A percentile compares a stretch with the other conserved stretches of the same genome.
These are phyloP conservation scores for Lojkania enalia DNA, from an alignment of 2,329 filamentous ascomycete species.

Conservation along the genomic window DNA sequence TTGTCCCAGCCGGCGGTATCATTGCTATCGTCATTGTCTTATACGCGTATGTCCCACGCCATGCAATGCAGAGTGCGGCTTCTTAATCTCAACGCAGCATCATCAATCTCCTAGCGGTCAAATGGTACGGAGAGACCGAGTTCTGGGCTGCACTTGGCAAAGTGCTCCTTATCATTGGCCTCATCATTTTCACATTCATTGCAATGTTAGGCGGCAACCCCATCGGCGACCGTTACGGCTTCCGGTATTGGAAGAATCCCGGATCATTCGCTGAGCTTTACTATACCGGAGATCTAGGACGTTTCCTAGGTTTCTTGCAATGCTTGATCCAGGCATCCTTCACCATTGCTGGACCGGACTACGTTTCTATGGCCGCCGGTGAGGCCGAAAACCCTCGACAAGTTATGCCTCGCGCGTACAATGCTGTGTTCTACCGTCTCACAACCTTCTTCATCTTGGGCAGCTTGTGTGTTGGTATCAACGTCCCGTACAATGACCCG, in stretches of 20 bases:
- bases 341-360: constrained; percentile 53
- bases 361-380: constrained; percentile 54
- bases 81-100: constrained; percentile 36
- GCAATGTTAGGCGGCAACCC: constrained; percentile 85
- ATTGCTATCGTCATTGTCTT: constrained; percentile 63
- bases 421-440: constrained; percentile 77
- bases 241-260: constrained; percentile 58
- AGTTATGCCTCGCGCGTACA: constrained; percentile 71
- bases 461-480: constrained; percentile 69
- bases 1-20: constrained; percentile 62
- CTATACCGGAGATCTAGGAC: constrained; percentile 68
- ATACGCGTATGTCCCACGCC: constrained; percentile 55
- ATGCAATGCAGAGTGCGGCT: not conserved
- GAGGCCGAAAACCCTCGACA: constrained; percentile 52
- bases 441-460: constrained; percentile 76
- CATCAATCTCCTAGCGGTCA: constrained; percentile 68
- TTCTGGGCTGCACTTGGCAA: constrained; percentile 71
- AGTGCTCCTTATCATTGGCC: constrained; percentile 51
- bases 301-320: constrained; percentile 74
- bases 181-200: constrained; percentile 68
- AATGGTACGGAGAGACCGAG: constrained; percentile 60
- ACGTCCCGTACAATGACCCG: constrained; percentile 69
- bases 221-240: constrained; percentile 53
- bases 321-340: constrained; percentile 67
- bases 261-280: constrained; percentile 69